These are phyloP conservation scores for Saksenaea oblongispora DNA, from an alignment of 371 early-diverging fungal species.

Conservation along the genomic window DNA sequence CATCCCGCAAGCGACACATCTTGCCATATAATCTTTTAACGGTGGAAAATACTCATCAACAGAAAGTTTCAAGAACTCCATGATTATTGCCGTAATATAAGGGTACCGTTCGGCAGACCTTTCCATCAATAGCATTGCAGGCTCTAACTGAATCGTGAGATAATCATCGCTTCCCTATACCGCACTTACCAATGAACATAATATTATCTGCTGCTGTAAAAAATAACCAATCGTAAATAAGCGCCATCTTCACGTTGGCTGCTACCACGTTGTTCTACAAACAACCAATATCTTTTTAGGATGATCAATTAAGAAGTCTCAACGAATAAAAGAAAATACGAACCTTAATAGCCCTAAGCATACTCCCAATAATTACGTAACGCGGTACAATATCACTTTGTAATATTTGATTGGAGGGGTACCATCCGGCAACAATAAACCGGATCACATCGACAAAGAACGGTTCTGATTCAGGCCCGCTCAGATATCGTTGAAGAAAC, in stretches of 20 bases:
- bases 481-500: constrained; percentile 68
- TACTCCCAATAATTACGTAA: constrained; percentile 68
- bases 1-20: constrained; percentile 59
- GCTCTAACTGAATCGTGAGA: constrained; percentile 45
- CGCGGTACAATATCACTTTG: constrained; percentile 78
- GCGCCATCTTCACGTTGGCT: constrained; percentile 69
- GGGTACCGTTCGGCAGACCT: constrained; percentile 69
- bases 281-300: background rate
- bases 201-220: constrained; percentile 69
- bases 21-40: constrained; percentile 48
- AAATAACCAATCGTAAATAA: constrained; percentile 83
- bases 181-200: constrained; percentile 70
- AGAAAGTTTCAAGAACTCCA: constrained; percentile 64
- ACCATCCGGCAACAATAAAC: constrained; percentile 75
- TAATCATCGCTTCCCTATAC: background rate
- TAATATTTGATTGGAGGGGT: constrained; percentile 76
- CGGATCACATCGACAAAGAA: constrained; percentile 75
- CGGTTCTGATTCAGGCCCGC: constrained; percentile 62
- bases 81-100: constrained; percentile 59
- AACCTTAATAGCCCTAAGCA: constrained; percentile 65
- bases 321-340: background rate
- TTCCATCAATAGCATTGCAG: constrained; percentile 74
- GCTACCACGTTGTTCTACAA: constrained; percentile 54
- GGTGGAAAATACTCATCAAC: constrained; percentile 65
- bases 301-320: background rate